A percentile compares a stretch with the other conserved stretches of the same genome.
These are phyloP conservation scores for Camptophora hylomeconis DNA, from an alignment of 2,329 filamentous ascomycete species.

Conservation along the genomic window DNA sequence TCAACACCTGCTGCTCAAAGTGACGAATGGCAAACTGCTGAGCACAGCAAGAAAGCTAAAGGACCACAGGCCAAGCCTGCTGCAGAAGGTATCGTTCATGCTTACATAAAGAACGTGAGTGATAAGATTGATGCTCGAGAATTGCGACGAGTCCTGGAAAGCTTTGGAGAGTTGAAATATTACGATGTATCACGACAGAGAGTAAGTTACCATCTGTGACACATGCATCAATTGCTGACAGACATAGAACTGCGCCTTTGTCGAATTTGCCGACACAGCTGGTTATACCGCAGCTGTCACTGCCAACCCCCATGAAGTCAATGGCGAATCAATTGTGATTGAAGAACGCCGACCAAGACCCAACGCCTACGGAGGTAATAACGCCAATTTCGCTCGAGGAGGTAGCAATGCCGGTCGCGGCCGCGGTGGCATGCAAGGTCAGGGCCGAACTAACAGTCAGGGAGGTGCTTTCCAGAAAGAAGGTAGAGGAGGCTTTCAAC, in stretches of 20 bases:
- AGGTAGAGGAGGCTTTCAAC: slow-evolving; percentile 55
- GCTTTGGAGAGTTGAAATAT: slow-evolving; percentile 53
- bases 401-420: slow-evolving; percentile 48
- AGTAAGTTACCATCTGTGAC: slow-evolving; percentile 40
- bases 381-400: slow-evolving; percentile 29
- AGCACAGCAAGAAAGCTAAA: slow-evolving; percentile 71
- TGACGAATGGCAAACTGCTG: slow-evolving; percentile 75
- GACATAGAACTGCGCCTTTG: slow-evolving; percentile 81
- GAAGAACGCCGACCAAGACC: slow-evolving; percentile 78
- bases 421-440: slow-evolving; percentile 38
- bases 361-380: slow-evolving; percentile 46
- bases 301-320: slow-evolving; percentile 76
- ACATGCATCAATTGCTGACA: slow-evolving; percentile 8
- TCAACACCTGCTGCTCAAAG: slow-evolving; percentile 35
- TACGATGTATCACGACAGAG: slow-evolving; percentile 57
- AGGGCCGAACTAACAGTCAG: slow-evolving; percentile 49
- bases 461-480: slow-evolving; percentile 56
- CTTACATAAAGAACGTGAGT: slow-evolving; percentile 91
- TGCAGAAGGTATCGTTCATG: slow-evolving; percentile 66
- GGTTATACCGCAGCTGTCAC: slow-evolving; percentile 72
- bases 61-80: slow-evolving; percentile 48
- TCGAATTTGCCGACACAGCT: slow-evolving; percentile 73
- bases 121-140: slow-evolving; percentile 70
- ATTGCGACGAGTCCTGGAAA: slow-evolving; percentile 56
- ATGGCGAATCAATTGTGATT: slow-evolving; percentile 68